Evolutionary conservation across 2,329 filamentous ascomycete species (phyloP).

Genomic region (Apiospora pterosperma): DNA sequence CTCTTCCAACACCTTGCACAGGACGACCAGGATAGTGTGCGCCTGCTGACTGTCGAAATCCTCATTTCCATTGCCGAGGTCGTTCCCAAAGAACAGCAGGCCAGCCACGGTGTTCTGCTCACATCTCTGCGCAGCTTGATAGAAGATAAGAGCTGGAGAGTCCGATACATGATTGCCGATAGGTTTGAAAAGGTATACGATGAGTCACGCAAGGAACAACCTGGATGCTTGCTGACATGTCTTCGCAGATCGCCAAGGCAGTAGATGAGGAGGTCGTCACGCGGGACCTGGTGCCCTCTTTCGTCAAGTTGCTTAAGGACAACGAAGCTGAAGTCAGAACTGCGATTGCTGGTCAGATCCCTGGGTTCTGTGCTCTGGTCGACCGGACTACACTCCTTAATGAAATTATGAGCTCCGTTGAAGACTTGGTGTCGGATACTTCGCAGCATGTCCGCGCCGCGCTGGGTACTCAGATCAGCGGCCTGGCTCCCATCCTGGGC

Average conservation of each 20-base stretch:
- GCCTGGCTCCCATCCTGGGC: conserved; percentile 91
- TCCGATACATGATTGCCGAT: conserved; percentile 98
- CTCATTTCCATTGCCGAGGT: conserved; percentile 95
- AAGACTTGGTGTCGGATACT: conserved; percentile 91
- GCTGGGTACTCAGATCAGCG: conserved; percentile 94
- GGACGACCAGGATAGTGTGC: conserved; percentile 97
- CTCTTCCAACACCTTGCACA: conserved; percentile 95
- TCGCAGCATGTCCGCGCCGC: conserved; percentile 97
- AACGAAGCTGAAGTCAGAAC: conserved; percentile 97
- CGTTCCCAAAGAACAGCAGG: conserved; percentile 96
- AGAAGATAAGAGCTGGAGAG: conserved; percentile 99
- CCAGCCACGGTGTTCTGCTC: conserved; percentile 89
- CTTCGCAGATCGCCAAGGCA: conserved; percentile 83
- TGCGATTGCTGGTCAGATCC: conserved; percentile 95
- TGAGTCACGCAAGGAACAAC: background rate
- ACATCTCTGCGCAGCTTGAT: conserved; percentile 89
- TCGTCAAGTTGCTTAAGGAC: conserved; percentile 96
- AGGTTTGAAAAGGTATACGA: conserved; percentile 84
- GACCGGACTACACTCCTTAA: conserved; percentile 85
- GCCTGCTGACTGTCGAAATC: conserved; percentile 92
- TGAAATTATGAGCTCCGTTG: conserved; percentile 94
- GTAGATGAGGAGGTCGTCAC: conserved; percentile 96
- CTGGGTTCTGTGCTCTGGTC: conserved; percentile 89
- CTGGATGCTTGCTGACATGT: conserved; percentile 14
- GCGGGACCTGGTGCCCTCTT: conserved; percentile 90